These are phyloP conservation scores for Diospyros kaki DNA, from an alignment of 148 eudicot species.

Conservation along the genomic window DNA sequence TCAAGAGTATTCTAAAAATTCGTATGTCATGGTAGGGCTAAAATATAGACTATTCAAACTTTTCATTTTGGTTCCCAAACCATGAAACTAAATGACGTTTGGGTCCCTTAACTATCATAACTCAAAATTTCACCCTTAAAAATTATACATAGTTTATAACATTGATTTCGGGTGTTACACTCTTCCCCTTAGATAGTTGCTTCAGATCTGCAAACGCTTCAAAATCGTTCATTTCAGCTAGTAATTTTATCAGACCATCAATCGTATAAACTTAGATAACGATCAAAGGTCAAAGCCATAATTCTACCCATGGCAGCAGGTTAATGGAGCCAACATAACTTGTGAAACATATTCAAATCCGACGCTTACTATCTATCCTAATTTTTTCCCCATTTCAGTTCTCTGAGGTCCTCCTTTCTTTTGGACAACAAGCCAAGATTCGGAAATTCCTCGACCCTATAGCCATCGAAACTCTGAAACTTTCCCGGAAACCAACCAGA, in stretches of 20 bases:
- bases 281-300: neutral
- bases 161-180: no score
- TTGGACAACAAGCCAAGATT: neutral
- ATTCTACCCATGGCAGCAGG: neutral
- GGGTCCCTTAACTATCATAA: no score
- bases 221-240: neutral
- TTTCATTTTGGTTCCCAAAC: no score
- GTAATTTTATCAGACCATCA: no score
- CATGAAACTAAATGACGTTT: no score
- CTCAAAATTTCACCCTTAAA: no score
- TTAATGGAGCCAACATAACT: neutral
- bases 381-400: neutral
- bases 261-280: neutral
- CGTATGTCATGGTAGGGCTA: no score
- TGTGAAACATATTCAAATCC: neutral
- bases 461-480: neutral
- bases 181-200: no score
- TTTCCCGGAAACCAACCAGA: conserved; percentile 1
- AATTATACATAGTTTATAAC: no score
- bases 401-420: neutral
- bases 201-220: neutral
- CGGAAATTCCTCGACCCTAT: conserved; percentile 3
- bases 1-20: no score
- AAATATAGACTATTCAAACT: no score
- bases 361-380: neutral